A percentile compares a stretch with the other conserved stretches of the same genome.
phyloP scores from a whole-genome alignment of 495 filamentous ascomycete species.

The Xylaria castorea region DNA sequence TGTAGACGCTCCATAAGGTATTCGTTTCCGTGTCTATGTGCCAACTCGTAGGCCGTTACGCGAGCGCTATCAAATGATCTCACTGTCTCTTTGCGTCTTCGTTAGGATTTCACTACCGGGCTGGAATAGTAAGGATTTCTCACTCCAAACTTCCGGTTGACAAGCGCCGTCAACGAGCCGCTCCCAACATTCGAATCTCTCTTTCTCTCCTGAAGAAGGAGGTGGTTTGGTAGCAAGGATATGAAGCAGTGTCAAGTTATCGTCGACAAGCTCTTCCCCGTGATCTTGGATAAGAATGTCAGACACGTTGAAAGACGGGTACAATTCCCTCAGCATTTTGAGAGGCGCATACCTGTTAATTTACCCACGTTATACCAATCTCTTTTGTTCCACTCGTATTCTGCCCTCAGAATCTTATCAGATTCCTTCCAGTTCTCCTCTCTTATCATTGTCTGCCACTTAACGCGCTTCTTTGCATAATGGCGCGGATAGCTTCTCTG shows the following conservation, averaged over 20 bases:
- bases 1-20: background rate
- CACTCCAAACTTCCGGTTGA: background rate
- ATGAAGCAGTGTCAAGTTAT: slow-evolving; percentile 6
- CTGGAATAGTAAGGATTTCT: background rate
- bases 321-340: background rate
- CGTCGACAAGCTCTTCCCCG: background rate
- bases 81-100: background rate
- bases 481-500: background rate
- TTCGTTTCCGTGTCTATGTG: background rate
- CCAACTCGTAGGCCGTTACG: background rate
- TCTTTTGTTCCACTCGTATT: background rate
- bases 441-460: slow-evolving; percentile 1
- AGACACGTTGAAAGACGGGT: background rate
- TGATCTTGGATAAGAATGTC: background rate
- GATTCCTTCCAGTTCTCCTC: background rate
- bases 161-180: background rate
- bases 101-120: background rate
- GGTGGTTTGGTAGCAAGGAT: background rate
- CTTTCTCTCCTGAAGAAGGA: background rate
- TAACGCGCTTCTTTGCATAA: background rate
- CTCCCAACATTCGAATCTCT: background rate
- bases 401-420: slow-evolving; percentile 1
- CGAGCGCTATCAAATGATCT: background rate
- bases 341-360: background rate
- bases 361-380: background rate